phyloP scores from a whole-genome alignment of 805 yeast species.

The Yamadazyma takamatsuzukensis region DNA sequence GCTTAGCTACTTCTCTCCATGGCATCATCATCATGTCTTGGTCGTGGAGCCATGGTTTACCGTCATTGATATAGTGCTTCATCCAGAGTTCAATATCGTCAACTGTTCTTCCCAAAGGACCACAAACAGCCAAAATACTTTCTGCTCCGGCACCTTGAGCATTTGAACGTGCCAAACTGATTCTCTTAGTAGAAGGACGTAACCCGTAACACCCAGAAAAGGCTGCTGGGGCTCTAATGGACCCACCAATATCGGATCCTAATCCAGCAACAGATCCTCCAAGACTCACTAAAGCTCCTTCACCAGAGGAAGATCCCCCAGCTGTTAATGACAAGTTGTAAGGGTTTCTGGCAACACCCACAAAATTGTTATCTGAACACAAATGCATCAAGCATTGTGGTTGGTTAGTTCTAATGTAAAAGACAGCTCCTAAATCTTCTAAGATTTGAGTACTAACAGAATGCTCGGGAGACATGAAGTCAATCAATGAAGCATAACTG shows the following conservation, averaged over 20 bases:
- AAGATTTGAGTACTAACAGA: conserved; percentile 29
- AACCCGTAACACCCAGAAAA: conserved; percentile 38
- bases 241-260: conserved; percentile 44
- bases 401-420: conserved; percentile 39
- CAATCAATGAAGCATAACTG: conserved; percentile 33
- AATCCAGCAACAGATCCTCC: conserved; percentile 39
- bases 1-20: conserved; percentile 47
- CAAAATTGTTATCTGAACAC: conserved; percentile 37
- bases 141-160: conserved; percentile 60
- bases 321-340: conserved; percentile 34
- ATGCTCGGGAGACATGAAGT: conserved; percentile 25
- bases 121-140: conserved; percentile 58
- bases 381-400: conserved; percentile 45
- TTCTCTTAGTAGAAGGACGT: conserved; percentile 37
- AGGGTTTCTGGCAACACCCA: conserved; percentile 34
- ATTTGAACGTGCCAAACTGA: conserved; percentile 41
- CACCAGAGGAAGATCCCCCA: conserved; percentile 46
- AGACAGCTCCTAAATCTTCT: conserved; percentile 40
- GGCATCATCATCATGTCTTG: conserved; percentile 44
- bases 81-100: conserved; percentile 69
- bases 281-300: conserved; percentile 39
- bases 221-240: conserved; percentile 42
- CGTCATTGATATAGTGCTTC: conserved; percentile 58
- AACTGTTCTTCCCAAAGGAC: conserved; percentile 62
- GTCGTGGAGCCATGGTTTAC: conserved; percentile 60